These are phyloP conservation scores for Exophiala dermatitidis DNA, from an alignment of 2,329 filamentous ascomycete genomes.

Conservation along the genomic window DNA sequence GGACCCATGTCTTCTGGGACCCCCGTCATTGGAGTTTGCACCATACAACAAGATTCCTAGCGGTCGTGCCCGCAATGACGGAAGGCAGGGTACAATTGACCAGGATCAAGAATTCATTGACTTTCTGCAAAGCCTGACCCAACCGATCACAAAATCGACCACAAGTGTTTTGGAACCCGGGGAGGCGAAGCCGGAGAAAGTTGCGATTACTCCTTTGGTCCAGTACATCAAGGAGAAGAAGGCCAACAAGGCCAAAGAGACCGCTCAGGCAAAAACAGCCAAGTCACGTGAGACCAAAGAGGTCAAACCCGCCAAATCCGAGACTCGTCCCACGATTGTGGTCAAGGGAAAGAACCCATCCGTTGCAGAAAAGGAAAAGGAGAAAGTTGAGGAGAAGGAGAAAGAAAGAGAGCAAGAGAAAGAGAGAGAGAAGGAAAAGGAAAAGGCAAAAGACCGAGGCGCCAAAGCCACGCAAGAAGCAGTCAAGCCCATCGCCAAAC, in stretches of 20 bases:
- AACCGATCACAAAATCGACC: conserved; percentile 54
- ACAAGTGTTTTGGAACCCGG: conserved; percentile 45
- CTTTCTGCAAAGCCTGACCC: conserved; percentile 81
- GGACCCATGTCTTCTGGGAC: conserved; percentile 66
- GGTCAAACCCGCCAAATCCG: conserved; percentile 42
- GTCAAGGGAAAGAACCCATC: conserved; percentile 27
- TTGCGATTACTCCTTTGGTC: conserved; percentile 79
- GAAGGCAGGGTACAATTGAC: conserved; percentile 87
- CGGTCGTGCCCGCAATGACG: conserved; percentile 67
- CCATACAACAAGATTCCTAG: conserved; percentile 76
- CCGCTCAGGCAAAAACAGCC: conserved; percentile 27
- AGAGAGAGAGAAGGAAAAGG: neutral
- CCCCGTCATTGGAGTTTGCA: conserved; percentile 73
- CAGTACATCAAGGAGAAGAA: conserved; percentile 90
- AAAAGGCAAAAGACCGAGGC: conserved; percentile 29
- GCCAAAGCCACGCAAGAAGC: conserved; percentile 59
- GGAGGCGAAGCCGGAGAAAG: conserved; percentile 52
- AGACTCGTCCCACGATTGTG: conserved; percentile 34
- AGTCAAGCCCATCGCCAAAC: conserved; percentile 51
- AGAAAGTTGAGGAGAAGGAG: neutral
- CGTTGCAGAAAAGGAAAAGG: conserved; percentile 3
- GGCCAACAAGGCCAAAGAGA: conserved; percentile 58
- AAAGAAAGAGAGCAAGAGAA: neutral
- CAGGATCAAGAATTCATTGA: conserved; percentile 93
- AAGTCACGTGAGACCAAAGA: conserved; percentile 61